Conservation (phyloP, 2,329 filamentous ascomycete species). For the Penicillium freii region DNA sequence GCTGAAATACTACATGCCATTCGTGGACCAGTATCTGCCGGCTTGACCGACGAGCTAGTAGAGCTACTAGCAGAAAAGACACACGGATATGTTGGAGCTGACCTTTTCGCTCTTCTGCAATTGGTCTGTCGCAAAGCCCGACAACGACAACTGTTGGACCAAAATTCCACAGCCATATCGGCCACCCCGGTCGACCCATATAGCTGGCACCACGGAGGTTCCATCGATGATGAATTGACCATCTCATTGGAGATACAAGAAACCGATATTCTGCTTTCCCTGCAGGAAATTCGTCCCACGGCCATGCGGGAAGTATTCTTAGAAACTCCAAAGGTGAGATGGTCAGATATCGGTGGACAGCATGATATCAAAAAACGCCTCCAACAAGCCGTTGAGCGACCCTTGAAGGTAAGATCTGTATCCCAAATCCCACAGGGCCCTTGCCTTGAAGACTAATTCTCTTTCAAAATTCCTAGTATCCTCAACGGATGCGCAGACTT, state of each 20-base stretch:
- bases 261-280: constrained; percentile 49
- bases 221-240: constrained; percentile 16
- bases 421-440: background rate
- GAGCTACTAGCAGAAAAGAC: constrained; percentile 68
- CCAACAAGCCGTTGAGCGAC: constrained; percentile 58
- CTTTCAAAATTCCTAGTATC: constrained; percentile 37
- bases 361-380: constrained; percentile 69
- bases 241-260: constrained; percentile 35
- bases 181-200: background rate
- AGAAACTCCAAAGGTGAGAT: constrained; percentile 80
- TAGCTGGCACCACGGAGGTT: background rate
- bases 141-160: constrained; percentile 30
- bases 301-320: constrained; percentile 88
- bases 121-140: constrained; percentile 48
- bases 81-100: constrained; percentile 81
- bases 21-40: constrained; percentile 45
- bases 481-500: constrained; percentile 51
- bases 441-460: constrained; percentile 8
- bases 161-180: background rate
- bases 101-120: constrained; percentile 66
- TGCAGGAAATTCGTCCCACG: constrained; percentile 70
- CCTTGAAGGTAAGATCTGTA: constrained; percentile 49
- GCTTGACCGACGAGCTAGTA: constrained; percentile 54
- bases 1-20: constrained; percentile 70
- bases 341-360: constrained; percentile 86